phyloP scores from a whole-genome alignment of 78 protist species.

The Paulinella micropora region DNA sequence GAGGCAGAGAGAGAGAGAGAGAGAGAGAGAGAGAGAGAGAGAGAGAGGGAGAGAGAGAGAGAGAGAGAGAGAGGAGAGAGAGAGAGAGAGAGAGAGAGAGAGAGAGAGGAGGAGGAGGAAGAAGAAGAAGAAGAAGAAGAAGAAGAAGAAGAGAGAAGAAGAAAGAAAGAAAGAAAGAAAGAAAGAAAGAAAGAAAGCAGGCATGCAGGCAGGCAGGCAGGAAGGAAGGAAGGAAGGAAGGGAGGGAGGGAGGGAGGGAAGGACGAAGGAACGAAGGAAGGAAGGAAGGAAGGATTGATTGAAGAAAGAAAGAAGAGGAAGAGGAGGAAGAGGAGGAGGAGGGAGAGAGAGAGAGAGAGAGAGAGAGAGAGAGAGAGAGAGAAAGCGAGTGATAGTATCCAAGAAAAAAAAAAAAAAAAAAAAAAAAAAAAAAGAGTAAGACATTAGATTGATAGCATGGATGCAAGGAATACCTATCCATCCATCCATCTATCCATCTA shows the following conservation, averaged over 20 bases:
- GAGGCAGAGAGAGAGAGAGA: too few species aligned
- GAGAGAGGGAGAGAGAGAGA: background rate
- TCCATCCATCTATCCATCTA: too few species aligned
- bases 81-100: background rate
- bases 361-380: too few species aligned
- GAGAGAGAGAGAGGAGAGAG: background rate
- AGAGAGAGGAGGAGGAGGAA: background rate
- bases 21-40: too few species aligned
- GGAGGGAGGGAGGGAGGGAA: background rate
- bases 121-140: background rate
- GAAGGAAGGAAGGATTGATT: background rate
- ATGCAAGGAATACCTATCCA: too few species aligned
- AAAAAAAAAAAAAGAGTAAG: too few species aligned
- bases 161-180: background rate
- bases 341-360: too few species aligned
- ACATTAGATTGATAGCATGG: too few species aligned
- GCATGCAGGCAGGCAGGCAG: background rate
- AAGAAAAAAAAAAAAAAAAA: too few species aligned
- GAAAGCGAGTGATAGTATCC: too few species aligned
- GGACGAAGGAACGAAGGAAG: background rate
- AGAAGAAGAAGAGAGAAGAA: background rate
- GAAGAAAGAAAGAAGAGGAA: too few species aligned
- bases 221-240: background rate
- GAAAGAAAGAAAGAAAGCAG: background rate
- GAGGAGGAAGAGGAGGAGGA: too few species aligned